These are phyloP conservation scores for Penicillium sp. DNA, from an alignment of 2,329 filamentous ascomycete species.

Conservation along the genomic window DNA sequence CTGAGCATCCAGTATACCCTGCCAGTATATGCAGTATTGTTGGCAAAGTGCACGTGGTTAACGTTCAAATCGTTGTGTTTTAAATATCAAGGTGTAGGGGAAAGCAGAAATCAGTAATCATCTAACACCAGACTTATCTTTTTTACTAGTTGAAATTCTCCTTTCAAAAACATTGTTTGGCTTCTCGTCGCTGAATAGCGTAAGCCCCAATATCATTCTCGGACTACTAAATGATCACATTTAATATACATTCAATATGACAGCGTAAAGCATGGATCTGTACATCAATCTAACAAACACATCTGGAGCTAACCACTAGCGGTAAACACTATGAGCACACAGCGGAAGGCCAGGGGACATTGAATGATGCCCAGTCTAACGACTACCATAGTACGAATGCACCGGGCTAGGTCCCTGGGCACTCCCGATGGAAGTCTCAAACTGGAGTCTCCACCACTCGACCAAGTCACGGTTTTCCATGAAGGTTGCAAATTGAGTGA, in stretches of 20 bases:
- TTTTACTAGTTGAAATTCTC: not conserved
- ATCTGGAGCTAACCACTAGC: not conserved
- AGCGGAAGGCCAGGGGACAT: not conserved
- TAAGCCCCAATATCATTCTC: not conserved
- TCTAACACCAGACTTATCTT: too few relatives aligned
- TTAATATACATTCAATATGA: not conserved
- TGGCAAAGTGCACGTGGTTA: too few relatives aligned
- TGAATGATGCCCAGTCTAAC: not conserved
- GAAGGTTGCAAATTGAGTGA: constrained; percentile 31
- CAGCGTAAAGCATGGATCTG: not conserved
- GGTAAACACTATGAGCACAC: not conserved
- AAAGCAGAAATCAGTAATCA: too few relatives aligned
- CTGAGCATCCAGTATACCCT: too few relatives aligned
- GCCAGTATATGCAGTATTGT: too few relatives aligned
- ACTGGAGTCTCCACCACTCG: constrained; percentile 45
- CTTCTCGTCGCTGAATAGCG: not conserved
- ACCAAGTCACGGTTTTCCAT: constrained; percentile 45
- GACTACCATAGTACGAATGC: not conserved
- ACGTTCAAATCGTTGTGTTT: too few relatives aligned
- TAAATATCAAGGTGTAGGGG: too few relatives aligned
- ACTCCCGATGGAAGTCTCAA: constrained; percentile 45
- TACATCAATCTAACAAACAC: not conserved
- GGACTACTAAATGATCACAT: not conserved
- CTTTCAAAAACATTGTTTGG: not conserved
- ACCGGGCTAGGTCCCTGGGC: constrained; percentile 35